phyloP scores from a whole-genome alignment of 495 filamentous ascomycete genomes.

The Annulohypoxylon moriforme region DNA sequence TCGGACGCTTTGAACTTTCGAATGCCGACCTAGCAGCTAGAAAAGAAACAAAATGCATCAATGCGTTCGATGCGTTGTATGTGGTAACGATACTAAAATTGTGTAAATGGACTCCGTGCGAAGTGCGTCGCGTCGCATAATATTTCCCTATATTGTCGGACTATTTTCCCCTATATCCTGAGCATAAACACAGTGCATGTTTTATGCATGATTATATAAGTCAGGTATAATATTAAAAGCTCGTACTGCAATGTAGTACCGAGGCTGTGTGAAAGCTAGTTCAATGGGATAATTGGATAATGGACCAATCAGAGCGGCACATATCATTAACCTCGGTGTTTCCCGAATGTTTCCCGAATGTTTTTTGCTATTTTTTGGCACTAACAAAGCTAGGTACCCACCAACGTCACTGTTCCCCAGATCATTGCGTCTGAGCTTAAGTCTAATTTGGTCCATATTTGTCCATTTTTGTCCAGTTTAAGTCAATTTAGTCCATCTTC shows the following conservation, averaged over 20 bases:
- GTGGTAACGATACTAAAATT: background rate
- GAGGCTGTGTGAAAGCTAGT: constrained; percentile 30
- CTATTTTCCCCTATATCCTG: background rate
- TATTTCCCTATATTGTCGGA: background rate
- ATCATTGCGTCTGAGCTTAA: constrained; percentile 9
- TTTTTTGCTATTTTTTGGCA: no score
- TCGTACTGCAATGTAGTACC: constrained; percentile 24
- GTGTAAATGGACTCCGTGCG: constrained; percentile 7
- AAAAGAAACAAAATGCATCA: background rate
- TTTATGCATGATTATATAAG: constrained; percentile 11
- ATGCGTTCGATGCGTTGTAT: background rate
- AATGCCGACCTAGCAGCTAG: background rate
- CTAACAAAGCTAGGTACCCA: constrained; percentile 4
- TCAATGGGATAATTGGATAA: background rate
- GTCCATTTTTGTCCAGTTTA: background rate
- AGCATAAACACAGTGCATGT: background rate
- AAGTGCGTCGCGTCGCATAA: background rate
- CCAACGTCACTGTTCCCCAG: constrained; percentile 39
- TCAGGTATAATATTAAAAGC: background rate
- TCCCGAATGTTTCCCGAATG: constrained; percentile 40
- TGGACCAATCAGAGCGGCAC: constrained; percentile 15
- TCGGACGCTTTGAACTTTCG: background rate
- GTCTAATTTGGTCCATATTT: background rate
- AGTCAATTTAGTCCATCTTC: background rate
- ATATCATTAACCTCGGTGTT: constrained; percentile 41